Percentiles rank a stretch among this genome's conserved stretches.
These are phyloP conservation scores for Neotropicomus parvogracilis DNA, from an alignment of 1,284 basidiomycete genomes.

Conservation along the genomic window DNA sequence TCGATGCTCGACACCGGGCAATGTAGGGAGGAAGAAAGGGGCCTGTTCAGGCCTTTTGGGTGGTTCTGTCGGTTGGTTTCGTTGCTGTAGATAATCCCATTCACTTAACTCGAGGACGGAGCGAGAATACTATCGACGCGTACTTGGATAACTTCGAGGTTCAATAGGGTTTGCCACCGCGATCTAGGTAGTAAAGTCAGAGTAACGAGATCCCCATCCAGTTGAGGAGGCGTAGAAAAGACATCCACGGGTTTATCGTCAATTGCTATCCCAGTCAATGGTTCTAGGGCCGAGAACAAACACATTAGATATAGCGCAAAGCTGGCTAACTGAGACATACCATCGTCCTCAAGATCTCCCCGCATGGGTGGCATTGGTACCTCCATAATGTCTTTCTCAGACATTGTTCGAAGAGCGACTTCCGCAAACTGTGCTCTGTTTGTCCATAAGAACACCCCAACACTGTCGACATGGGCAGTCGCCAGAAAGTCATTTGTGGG, in stretches of 20 bases:
- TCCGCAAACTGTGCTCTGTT: constrained; percentile 94
- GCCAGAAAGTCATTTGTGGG: constrained; percentile 96
- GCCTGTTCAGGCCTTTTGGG: constrained; percentile 94
- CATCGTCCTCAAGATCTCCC: constrained; percentile 75
- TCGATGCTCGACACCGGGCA: constrained; percentile 78
- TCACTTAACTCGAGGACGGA: background rate
- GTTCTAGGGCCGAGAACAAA: constrained; percentile 55
- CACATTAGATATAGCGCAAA: constrained; percentile 8
- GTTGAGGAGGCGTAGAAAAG: constrained; percentile 81
- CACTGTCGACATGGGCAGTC: constrained; percentile 89
- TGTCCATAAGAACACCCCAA: constrained; percentile 95
- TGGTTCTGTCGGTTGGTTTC: constrained; percentile 95
- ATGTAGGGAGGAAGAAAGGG: constrained; percentile 94
- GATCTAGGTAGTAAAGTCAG: constrained; percentile 89
- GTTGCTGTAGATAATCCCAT: constrained; percentile 53
- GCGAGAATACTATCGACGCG: constrained; percentile 19
- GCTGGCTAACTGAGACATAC: constrained; percentile 31
- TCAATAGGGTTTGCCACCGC: constrained; percentile 94
- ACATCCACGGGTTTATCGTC: constrained; percentile 61
- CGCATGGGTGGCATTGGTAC: constrained; percentile 81
- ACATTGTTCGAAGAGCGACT: constrained; percentile 76
- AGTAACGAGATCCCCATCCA: constrained; percentile 85
- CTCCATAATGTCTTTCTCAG: constrained; percentile 71
- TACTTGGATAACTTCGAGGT: constrained; percentile 92
- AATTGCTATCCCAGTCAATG: constrained; percentile 53